Conservation (phyloP, 2,329 filamentous ascomycete species). For the Botrytis elliptica region DNA sequence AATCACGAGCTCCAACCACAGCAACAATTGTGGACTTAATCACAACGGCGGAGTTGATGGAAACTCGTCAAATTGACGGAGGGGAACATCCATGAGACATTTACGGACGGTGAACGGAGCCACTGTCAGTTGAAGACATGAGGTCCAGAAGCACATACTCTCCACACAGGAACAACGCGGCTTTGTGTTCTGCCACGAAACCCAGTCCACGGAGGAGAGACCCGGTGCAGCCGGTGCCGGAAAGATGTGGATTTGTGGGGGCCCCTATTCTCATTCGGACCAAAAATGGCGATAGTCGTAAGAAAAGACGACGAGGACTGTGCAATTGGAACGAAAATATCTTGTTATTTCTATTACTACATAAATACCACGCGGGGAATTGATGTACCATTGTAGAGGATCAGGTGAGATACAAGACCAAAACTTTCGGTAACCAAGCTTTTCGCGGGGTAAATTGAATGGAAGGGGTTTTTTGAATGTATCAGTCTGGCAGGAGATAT, state of each 20-base stretch:
- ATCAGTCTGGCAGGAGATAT: neutral
- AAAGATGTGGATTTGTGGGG: slow-evolving; percentile 14
- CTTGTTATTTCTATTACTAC: slow-evolving; percentile 15
- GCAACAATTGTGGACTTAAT: neutral
- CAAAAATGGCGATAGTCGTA: neutral
- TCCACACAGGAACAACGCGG: neutral
- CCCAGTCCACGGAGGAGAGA: slow-evolving; percentile 4
- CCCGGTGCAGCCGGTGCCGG: slow-evolving; percentile 21
- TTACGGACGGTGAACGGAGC: neutral
- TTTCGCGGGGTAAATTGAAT: slow-evolving; percentile 15
- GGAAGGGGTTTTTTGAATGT: neutral
- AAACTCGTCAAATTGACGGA: neutral
- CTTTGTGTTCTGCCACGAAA: slow-evolving; percentile 12
- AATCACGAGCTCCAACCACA: slow-evolving; percentile 40
- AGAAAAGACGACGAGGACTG: neutral
- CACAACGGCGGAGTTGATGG: neutral
- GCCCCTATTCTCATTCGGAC: neutral
- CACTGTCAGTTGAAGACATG: neutral
- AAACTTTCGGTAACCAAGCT: slow-evolving; percentile 1
- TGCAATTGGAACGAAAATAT: neutral
- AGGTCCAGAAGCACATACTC: neutral
- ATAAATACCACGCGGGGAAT: slow-evolving; percentile 4
- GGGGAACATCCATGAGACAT: neutral
- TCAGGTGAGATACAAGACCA: slow-evolving; percentile 16
- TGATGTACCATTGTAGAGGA: slow-evolving; percentile 2